These are phyloP conservation scores for Solanum ossicruentum DNA, from an alignment of 257 asterid species.

Conservation along the genomic window DNA sequence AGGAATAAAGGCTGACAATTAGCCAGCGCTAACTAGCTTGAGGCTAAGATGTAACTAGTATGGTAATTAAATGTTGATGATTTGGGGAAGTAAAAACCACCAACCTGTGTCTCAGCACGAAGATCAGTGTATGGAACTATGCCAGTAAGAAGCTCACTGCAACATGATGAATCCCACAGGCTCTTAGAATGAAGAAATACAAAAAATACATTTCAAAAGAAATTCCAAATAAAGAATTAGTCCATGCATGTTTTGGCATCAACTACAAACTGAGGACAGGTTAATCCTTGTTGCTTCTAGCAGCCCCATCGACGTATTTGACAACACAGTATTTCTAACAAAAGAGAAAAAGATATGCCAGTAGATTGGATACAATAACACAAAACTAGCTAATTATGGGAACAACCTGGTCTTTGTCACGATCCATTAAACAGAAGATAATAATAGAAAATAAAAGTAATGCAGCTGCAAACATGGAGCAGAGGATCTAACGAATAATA, in stretches of 20 bases:
- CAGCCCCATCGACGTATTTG: background rate
- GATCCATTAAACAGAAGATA: background rate
- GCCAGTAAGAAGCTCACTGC: conserved; percentile 96
- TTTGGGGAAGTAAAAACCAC: background rate
- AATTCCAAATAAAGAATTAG: background rate
- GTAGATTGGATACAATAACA: background rate
- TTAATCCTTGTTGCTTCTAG: background rate
- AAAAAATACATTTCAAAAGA: background rate
- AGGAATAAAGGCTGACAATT: background rate
- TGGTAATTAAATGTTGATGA: background rate
- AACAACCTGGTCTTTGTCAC: background rate
- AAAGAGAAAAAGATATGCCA: background rate
- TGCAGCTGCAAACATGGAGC: background rate
- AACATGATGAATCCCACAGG: background rate
- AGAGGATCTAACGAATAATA: background rate
- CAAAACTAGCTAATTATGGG: background rate
- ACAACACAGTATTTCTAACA: background rate
- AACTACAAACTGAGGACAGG: background rate
- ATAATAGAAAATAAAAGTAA: background rate
- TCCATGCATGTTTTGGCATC: background rate
- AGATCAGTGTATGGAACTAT: conserved; percentile 94
- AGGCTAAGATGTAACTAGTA: background rate
- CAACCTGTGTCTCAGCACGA: conserved; percentile 93
- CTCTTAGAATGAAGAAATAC: background rate
- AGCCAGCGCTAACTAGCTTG: background rate